Evolutionary conservation across 768 basidiomycete species (phyloP), one percentile per base, ranked within the genome.

Genomic region (Phaeotremella skinneri): DNA sequence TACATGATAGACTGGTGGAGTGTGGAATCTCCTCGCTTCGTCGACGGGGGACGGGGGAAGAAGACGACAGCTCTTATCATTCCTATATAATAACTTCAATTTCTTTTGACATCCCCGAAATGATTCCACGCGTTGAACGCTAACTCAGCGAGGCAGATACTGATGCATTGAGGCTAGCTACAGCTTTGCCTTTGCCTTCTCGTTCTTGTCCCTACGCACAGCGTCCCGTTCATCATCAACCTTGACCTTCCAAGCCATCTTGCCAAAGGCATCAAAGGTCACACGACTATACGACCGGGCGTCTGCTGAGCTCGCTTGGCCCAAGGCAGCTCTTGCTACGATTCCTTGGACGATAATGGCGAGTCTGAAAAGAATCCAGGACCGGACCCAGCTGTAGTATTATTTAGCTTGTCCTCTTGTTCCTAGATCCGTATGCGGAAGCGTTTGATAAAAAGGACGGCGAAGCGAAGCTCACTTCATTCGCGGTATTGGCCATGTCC

Each of bases 281-380:
- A 66, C 63, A 14, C 64, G 57, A 47, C 82, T 80, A 48, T 81
- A 61, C 43, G 77, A 79, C 34, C 55, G 58, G 5, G 91, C 91
- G 42, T 80, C 79, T 74, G 91, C 90, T 0, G 91, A 93, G 72
- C 89, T 92, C 2, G 91, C 91, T 76, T 96, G 91, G 20, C 89
- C 84, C 25, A 87, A 82, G 1, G 90, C 90, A 52, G 84, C 84
- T 43, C 91, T 83, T 29, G 91, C 91, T 1, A 91, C 89, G 62
- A 96, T 91, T 2, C 91, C 91, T 78, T 96, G 91, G 1, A 84
- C 79, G 64, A 96, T 93, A 58, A 94, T 82, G 0, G 89, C 82
- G 25, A 88, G 76, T 88, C 62, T 53, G 62, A 70, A 76, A 2
- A 69, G 43, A 16, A 72, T 62, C 55, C 64, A 75, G 52, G 49